Base-by-base conservation (phyloP, 768 basidiomycete species). In the Cubamyces sp. region DNA sequence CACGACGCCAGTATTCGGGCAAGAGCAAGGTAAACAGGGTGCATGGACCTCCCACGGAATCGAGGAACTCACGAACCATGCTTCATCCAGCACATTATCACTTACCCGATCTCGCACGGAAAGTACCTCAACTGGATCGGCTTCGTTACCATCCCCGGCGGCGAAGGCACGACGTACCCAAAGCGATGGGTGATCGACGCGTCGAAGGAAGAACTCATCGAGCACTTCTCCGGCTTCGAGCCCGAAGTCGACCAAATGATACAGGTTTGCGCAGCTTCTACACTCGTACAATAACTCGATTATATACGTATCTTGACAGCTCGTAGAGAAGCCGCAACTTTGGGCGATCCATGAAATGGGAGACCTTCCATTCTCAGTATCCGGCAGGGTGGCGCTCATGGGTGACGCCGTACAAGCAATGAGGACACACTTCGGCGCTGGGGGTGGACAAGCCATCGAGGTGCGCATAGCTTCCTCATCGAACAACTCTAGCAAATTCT, bases 401-500 rank as follows among this genome's bases (percentile, higher is more conserved):
- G 75, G 75, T 0, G 75, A 75, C 58, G 74, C 74, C 12, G 69
- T 70, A 15, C 72, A 73, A 48, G 72, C 69, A 12, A 73, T 70
- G 69, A 59, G 60, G 34, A 66, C 72, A 14, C 68, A 72, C 49
- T 64, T 70, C n/a, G 71, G 71, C 3, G 69, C 72, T 8, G 72
- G 72, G 3, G 72, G 69, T 14, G 72, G 72, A 4, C 72, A 73
- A 57, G 69, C 69, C 3, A 71, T 73, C 57, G 72, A 73, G 62
- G 71, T 67, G 39, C 25, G 54, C 7, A 14, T 3, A 30, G 28
- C 4, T 7, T 9, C 51, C 16, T 41, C 57, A 14, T 15, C n/a
- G 28, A 30, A 30, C 28, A 3, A 3, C 28, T 30, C 28, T 34
- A 34, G 34, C 34, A 5, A 9, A 34, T 11, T 1, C 34, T 34